Evolutionary conservation across 768 basidiomycete species (phyloP), one percentile per base, ranked within the genome.

Genomic region (Amanita rubescens): DNA sequence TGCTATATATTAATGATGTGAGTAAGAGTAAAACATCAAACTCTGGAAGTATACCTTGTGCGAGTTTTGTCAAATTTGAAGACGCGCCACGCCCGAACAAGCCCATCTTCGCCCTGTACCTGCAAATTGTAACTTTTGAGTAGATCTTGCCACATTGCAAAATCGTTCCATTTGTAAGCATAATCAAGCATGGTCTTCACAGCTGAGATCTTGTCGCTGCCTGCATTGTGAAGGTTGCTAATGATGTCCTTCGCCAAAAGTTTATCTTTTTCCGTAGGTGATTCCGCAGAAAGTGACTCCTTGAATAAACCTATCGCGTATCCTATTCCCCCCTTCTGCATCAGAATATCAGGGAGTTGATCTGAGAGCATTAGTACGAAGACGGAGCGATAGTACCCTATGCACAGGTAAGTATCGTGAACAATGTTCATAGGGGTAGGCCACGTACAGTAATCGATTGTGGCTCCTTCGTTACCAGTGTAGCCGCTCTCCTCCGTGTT

Each of bases 391-490:
- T 54, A 58, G 49, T 67, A 63, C 54, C 56, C 66, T 67, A 22
- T 12, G 59, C 45, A 25, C 50, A 58, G 59, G 55, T 55, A 59
- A 62, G 39, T 19, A 46, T n/a, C n/a, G 8, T 20, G 22, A 6
- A 1, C 22, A 30, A 37, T 34, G 14, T 39, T 39, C 22, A 34
- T 3, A 20, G 17, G 55, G 38, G 12, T 15, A 27, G 15, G 19
- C 5, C 5, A 51, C 66, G 17, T 49, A 71, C 67, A 68, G 49
- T 71, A 65, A 1, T 69, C 64, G 12, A 70, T 37, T 17, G 63
- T 52, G 3, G 62, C 63, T 19, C 64, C 67, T 4, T 30, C 67
- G 8, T 30, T 30, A 51, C 50, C 41, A 5, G 8, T 30, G 27
- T 30, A 30, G 5, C 8, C 27, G 8, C 8, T 30, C 27, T 30